phyloP scores from a whole-genome alignment of 2,329 filamentous ascomycete species.

The Alternaria novae-zelandiae region DNA sequence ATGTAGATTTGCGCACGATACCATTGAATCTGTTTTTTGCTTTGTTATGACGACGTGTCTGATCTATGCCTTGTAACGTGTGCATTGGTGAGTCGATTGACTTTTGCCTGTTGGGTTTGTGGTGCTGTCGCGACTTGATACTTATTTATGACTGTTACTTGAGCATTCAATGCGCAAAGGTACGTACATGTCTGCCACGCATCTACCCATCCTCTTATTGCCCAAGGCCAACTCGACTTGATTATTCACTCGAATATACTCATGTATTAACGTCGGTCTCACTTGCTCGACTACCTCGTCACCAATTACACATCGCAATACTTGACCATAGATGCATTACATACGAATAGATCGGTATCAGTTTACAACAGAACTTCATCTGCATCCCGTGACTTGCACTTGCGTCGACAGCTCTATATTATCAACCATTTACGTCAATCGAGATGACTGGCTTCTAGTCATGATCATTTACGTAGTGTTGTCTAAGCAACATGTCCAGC shows the following conservation, averaged over 20 bases:
- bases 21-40: constrained; percentile 1
- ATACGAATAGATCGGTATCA: background rate
- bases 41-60: background rate
- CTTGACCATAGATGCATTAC: background rate
- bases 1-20: constrained; percentile 4
- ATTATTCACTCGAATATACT: background rate
- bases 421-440: background rate
- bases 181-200: background rate
- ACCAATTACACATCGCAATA: background rate
- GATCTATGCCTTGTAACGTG: background rate
- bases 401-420: background rate
- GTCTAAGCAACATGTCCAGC: background rate
- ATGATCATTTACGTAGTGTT: background rate
- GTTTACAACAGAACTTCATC: background rate
- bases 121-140: background rate
- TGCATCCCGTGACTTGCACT: background rate
- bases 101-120: background rate
- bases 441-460: background rate
- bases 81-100: background rate
- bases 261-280: background rate
- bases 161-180: background rate
- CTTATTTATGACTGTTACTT: background rate
- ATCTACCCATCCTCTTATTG: background rate
- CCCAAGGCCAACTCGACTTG: background rate
- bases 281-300: background rate